Percentiles rank a stretch among this genome's conserved stretches.
Conservation (phyloP, 805 yeast species). For the Metschnikowia corniflorae region DNA sequence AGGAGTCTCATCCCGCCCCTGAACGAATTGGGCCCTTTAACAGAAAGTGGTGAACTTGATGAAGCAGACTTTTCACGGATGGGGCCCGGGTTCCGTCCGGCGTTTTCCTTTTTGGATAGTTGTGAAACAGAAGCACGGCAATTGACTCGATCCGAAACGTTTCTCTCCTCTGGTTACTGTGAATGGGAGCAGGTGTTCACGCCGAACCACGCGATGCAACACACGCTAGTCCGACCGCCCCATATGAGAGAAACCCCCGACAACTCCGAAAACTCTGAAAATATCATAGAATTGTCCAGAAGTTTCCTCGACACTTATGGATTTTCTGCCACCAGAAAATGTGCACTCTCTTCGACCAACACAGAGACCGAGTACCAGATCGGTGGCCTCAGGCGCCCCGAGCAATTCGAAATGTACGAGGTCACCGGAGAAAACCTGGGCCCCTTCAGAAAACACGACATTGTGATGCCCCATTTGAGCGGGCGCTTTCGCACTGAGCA, state of each 20-base stretch:
- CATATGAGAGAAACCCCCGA: conserved; percentile 19
- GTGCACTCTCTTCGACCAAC: conserved; percentile 28
- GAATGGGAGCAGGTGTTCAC: conserved; percentile 41
- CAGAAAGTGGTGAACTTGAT: conserved; percentile 1
- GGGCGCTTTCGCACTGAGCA: conserved; percentile 49
- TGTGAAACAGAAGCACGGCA: conserved; percentile 34
- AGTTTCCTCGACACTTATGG: conserved; percentile 28
- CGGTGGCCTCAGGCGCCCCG: conserved; percentile 27
- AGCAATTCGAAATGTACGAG: conserved; percentile 22
- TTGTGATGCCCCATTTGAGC: conserved; percentile 38
- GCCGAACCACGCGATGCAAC: conserved; percentile 38
- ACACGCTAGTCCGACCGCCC: conserved; percentile 42
- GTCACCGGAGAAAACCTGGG: conserved; percentile 10
- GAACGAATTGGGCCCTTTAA: conserved; percentile 3
- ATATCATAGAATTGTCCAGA: conserved; percentile 28
- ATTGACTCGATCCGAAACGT: conserved; percentile 12
- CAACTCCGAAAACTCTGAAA: too few species aligned
- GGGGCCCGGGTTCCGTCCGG: conserved; percentile 12
- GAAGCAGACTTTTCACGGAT: too few species aligned
- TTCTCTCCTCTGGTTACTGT: conserved; percentile 37
- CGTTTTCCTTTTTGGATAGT: conserved; percentile 14
- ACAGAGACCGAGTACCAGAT: conserved; percentile 24
- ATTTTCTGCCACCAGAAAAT: conserved; percentile 24
- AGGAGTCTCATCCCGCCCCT: conserved; percentile 4
- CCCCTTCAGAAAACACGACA: conserved; percentile 21